These are phyloP conservation scores for Mucor plumbeus DNA, from an alignment of 371 early-diverging fungal genomes.

Conservation along the genomic window DNA sequence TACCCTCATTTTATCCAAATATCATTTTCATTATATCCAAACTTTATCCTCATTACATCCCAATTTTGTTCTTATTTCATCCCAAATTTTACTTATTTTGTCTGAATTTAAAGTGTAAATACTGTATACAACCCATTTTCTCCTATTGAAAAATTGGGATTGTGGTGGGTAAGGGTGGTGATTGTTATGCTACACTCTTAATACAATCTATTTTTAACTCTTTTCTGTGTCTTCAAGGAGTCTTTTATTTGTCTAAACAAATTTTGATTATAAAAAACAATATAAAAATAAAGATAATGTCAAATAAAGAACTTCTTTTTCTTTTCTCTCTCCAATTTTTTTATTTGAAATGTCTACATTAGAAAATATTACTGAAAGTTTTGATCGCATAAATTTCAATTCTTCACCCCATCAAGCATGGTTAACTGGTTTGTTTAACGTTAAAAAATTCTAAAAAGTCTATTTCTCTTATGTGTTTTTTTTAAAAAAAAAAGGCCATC, in stretches of 20 bases:
- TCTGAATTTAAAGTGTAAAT: no score
- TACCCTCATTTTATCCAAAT: no score
- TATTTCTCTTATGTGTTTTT: neutral
- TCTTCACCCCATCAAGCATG: conserved; percentile 8
- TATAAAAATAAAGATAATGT: neutral
- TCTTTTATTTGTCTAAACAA: neutral
- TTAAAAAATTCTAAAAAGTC: neutral
- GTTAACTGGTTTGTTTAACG: conserved; percentile 5
- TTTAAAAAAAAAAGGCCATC: neutral
- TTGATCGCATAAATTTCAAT: conserved; percentile 36
- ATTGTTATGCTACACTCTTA: neutral
- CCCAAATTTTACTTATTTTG: no score
- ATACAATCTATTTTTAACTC: neutral
- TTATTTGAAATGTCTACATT: conserved; percentile 17
- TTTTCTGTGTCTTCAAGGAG: neutral
- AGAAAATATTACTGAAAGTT: conserved; percentile 34
- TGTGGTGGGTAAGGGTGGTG: neutral
- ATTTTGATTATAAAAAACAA: neutral
- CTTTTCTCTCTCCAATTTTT: conserved; percentile 1
- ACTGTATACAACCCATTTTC: neutral
- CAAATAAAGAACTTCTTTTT: conserved; percentile 19
- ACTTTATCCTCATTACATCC: no score
- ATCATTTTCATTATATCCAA: no score
- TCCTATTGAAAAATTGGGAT: neutral
- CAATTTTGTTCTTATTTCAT: no score